A percentile compares a stretch with the other conserved stretches of the same genome.
These are phyloP conservation scores for Asclepias syriaca DNA, from an alignment of 257 asterid genomes.

Conservation along the genomic window DNA sequence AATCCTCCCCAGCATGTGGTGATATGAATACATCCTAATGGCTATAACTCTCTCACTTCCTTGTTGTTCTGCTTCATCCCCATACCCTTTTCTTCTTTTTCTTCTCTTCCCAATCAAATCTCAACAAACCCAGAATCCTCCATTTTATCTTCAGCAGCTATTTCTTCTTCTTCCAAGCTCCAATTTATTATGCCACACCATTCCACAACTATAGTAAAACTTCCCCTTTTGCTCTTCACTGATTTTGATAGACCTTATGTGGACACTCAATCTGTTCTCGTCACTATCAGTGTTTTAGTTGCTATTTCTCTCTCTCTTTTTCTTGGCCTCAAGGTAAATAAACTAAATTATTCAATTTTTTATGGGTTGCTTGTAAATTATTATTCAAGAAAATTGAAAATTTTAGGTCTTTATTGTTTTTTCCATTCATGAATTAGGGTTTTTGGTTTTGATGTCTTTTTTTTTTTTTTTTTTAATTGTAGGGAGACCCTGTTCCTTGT, in stretches of 20 bases:
- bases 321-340: slow-evolving; percentile 76
- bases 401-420: background rate
- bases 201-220: slow-evolving; percentile 18
- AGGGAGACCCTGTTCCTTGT: slow-evolving; percentile 96
- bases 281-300: slow-evolving; percentile 64
- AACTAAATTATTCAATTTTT: too few relatives aligned
- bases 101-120: slow-evolving; percentile 21
- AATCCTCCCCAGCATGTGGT: slow-evolving; percentile 4
- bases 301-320: slow-evolving; percentile 81
- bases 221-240: slow-evolving; percentile 57
- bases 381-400: background rate
- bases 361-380: background rate
- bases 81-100: slow-evolving; percentile 5
- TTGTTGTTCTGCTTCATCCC: slow-evolving; percentile 6
- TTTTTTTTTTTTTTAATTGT: slow-evolving; percentile 12
- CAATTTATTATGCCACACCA: slow-evolving; percentile 18
- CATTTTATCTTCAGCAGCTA: slow-evolving; percentile 21
- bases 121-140: slow-evolving; percentile 35
- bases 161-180: slow-evolving; percentile 19
- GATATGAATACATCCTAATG: slow-evolving; percentile 7
- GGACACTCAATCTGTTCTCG: slow-evolving; percentile 84
- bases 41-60: slow-evolving; percentile 17
- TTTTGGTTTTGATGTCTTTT: background rate
- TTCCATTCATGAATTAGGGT: background rate
- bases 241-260: slow-evolving; percentile 46